Evolutionary conservation across 108 stramenopile genomes (phyloP).

Genomic region (Pseudonitzschia multistriata): DNA sequence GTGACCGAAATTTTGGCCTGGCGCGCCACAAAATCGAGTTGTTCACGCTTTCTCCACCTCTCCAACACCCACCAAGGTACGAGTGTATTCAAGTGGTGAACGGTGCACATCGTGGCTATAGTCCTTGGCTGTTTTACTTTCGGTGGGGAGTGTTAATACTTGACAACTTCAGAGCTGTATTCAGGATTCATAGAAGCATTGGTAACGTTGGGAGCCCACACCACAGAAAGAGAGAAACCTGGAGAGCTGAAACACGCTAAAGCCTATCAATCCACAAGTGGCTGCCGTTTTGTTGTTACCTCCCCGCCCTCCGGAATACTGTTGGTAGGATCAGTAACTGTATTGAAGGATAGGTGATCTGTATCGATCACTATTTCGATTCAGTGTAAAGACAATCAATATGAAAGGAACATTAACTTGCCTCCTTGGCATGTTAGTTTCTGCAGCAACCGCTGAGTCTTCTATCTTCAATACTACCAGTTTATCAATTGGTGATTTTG

Average conservation of each 20-base stretch:
- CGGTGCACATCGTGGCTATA: not conserved
- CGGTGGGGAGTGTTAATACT: too few species aligned
- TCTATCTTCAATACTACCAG: not conserved
- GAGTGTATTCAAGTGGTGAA: not conserved
- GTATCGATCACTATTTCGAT: not conserved
- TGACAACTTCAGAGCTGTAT: too few species aligned
- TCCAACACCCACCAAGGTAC: not conserved
- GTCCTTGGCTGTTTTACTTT: not conserved
- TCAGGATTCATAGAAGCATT: too few species aligned
- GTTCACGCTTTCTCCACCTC: not conserved
- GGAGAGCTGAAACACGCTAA: too few species aligned
- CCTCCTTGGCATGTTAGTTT: not conserved
- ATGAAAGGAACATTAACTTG: not conserved
- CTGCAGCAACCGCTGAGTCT: not conserved
- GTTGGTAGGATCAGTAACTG: too few species aligned
- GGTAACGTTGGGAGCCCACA: too few species aligned
- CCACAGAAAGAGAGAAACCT: too few species aligned
- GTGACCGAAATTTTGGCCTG: not conserved
- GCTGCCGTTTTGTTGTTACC: too few species aligned
- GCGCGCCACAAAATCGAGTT: not conserved
- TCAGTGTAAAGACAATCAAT: not conserved
- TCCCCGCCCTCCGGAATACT: too few species aligned
- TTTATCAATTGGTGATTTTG: constrained; percentile 19
- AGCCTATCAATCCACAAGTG: too few species aligned
- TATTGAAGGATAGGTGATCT: not conserved